Percentiles rank a stretch among this genome's conserved stretches.
Conservation (phyloP, 2,329 filamentous ascomycete genomes). For the Chaetomiaceae sp. region DNA sequence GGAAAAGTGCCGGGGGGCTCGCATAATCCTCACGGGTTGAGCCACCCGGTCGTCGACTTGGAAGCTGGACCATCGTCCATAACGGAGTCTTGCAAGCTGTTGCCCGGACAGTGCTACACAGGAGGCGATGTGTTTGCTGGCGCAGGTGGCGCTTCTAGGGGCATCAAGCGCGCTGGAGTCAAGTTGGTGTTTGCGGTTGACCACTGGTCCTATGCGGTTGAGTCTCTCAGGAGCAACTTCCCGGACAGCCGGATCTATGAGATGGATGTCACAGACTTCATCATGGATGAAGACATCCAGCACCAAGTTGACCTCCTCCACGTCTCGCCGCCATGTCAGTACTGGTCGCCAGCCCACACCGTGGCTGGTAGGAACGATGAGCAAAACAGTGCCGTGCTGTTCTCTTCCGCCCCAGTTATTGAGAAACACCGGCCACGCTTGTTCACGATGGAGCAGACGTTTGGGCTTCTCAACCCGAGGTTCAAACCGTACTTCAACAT, state of each 20-base stretch:
- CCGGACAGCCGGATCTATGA: conserved; percentile 41
- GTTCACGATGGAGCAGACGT: conserved; percentile 74
- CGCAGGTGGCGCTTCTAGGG: conserved; percentile 63
- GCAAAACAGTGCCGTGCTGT: conserved; percentile 56
- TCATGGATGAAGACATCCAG: conserved; percentile 28
- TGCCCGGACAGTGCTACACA: conserved; percentile 48
- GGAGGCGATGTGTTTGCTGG: conserved; percentile 69
- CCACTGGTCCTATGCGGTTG: conserved; percentile 47
- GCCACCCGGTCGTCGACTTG: conserved; percentile 22
- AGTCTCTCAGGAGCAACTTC: conserved; percentile 57
- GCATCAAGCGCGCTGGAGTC: conserved; percentile 54
- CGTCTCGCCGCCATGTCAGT: conserved; percentile 71
- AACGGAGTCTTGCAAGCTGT: neutral
- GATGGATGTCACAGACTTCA: conserved; percentile 44
- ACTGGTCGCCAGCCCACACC: conserved; percentile 68
- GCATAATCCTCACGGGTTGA: conserved; percentile 27
- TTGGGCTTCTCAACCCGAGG: conserved; percentile 52
- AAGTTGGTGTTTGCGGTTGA: conserved; percentile 59
- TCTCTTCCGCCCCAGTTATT: conserved; percentile 50
- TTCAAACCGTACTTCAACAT: conserved; percentile 52
- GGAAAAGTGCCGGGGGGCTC: conserved; percentile 35
- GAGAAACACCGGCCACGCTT: conserved; percentile 56
- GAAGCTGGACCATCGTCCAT: conserved; percentile 12
- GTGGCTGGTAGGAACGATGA: conserved; percentile 53
- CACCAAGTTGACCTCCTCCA: conserved; percentile 61